Conservation (phyloP, 1,139 yeast species). For the Blastobotrys serpentis region DNA sequence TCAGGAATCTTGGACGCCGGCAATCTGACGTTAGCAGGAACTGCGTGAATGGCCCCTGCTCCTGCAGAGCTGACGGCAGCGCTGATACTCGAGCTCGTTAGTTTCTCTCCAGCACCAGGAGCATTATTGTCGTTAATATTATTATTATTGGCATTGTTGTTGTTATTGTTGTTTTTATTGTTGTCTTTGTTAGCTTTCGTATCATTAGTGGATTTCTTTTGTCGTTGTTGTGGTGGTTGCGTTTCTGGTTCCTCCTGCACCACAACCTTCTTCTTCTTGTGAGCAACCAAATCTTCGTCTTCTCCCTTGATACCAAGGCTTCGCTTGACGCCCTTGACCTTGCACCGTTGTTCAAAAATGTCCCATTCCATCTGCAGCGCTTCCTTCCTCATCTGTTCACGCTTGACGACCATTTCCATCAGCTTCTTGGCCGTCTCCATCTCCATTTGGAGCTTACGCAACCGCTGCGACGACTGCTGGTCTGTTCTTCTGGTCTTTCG, state of each 20-base stretch:
- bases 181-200: conserved; percentile 19
- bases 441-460: conserved; percentile 72
- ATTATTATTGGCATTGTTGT: too few relatives aligned
- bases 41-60: conserved; percentile 28
- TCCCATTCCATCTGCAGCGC: conserved; percentile 58
- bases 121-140: too few relatives aligned
- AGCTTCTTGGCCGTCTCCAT: conserved; percentile 74
- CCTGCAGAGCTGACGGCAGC: conserved; percentile 17
- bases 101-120: conserved; percentile 13
- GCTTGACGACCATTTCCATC: conserved; percentile 65
- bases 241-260: conserved; percentile 20
- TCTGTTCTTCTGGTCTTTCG: conserved; percentile 96
- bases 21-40: conserved; percentile 79
- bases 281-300: conserved; percentile 78
- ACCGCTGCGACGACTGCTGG: conserved; percentile 81
- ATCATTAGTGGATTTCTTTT: conserved; percentile 20
- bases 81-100: conserved; percentile 4
- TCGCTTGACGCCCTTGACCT: conserved; percentile 72
- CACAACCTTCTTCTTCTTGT: conserved; percentile 64
- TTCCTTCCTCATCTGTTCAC: conserved; percentile 66
- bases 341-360: conserved; percentile 67
- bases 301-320: conserved; percentile 75
- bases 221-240: background rate
- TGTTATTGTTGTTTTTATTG: conserved; percentile 15
- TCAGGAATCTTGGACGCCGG: conserved; percentile 94